A percentile compares a stretch with the other conserved stretches of the same genome.
Evolutionary conservation across 2,329 filamentous ascomycete genomes (phyloP).

Genomic region (Fusarium pseudoanthophilum): DNA sequence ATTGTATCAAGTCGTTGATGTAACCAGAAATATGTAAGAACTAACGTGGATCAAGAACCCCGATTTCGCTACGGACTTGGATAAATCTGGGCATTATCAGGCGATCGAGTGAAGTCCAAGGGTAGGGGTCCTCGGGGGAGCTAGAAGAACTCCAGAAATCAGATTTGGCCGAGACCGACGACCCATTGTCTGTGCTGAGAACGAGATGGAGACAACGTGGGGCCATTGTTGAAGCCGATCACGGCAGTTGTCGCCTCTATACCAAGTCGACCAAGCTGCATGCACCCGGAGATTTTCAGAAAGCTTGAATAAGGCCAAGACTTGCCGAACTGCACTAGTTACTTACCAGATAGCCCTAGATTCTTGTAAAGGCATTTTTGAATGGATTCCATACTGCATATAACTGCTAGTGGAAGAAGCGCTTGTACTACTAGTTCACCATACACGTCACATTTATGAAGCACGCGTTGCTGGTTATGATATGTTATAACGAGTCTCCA

Average conservation of each 20-base stretch:
- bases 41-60: accelerated
- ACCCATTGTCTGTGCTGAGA: not conserved
- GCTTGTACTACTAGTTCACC: no score
- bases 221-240: not conserved
- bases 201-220: not conserved
- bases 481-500: no score
- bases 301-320: not conserved
- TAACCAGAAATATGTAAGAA: accelerated
- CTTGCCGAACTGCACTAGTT: not conserved
- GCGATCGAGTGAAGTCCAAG: not conserved
- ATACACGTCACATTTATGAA: no score
- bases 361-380: no score
- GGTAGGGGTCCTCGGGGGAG: not conserved
- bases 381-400: no score
- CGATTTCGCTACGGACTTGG: not conserved
- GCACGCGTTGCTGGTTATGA: no score
- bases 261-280: not conserved
- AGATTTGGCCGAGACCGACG: not conserved
- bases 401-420: no score
- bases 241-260: not conserved
- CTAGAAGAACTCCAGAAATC: conserved; percentile 15
- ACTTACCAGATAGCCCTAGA: no score
- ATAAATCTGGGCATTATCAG: not conserved
- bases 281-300: not conserved
- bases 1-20: accelerated